A percentile compares a stretch with the other conserved stretches of the same genome.
Evolutionary conservation across 1,139 yeast genomes (phyloP).

Genomic region (Geotrichum restrictum): DNA sequence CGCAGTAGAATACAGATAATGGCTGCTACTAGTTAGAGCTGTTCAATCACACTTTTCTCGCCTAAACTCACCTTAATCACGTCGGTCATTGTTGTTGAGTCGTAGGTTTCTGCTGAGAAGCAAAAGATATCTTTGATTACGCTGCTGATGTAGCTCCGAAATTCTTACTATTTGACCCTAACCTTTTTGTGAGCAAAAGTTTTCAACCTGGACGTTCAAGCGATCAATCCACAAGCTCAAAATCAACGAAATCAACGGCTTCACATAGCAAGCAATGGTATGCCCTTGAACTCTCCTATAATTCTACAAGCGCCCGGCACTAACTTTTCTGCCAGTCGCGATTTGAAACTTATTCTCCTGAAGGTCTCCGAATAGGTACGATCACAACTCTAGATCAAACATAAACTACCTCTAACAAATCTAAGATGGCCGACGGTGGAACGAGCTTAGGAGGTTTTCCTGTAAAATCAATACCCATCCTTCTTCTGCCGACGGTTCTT

Average conservation of each 20-base stretch:
- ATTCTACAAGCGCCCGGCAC: too few species aligned
- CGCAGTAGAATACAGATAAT: conserved; percentile 59
- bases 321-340: conserved; percentile 43
- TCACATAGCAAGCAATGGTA: conserved; percentile 1
- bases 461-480: conserved; percentile 87
- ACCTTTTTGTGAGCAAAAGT: background rate
- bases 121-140: too few species aligned
- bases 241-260: too few species aligned
- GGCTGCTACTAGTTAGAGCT: conserved; percentile 7
- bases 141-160: background rate
- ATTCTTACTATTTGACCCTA: background rate
- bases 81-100: conserved; percentile 3
- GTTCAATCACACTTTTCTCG: too few species aligned
- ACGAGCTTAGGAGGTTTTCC: conserved; percentile 77
- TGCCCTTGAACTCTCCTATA: too few species aligned
- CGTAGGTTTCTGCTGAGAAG: background rate
- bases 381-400: background rate
- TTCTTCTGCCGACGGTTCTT: conserved; percentile 84
- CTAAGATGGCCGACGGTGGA: conserved; percentile 87
- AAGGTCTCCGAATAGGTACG: conserved; percentile 65
- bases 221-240: background rate
- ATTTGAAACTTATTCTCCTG: conserved; percentile 85
- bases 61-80: conserved; percentile 4
- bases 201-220: background rate
- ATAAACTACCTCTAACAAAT: conserved; percentile 1